Base-by-base conservation (phyloP, 208 protist species). In the Leishmania tarentolae region DNA sequence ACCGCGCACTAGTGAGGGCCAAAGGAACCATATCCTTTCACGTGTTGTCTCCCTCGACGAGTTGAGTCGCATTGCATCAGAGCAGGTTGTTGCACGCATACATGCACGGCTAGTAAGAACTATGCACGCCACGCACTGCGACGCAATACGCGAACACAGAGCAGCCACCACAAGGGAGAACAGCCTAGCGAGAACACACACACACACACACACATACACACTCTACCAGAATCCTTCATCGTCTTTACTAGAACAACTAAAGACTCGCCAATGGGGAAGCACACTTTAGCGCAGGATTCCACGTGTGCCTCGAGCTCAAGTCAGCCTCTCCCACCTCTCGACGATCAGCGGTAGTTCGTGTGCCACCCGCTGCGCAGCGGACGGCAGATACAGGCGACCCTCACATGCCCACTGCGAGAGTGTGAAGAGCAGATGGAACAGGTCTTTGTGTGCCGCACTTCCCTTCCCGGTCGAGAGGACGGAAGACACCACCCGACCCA, bases 351-450 rank as follows among this genome's bases (percentile, higher is more conserved):
- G 92, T 24, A 96, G 81, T 52, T 94, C 90, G 15, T 74, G 81
- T 7, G 87, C 88, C 42, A 96, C 72, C 28, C 66, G 63, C 40
- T 84, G 86, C 35, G 82, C 46, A 0, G 65, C 56, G 8, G 44
- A 13, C 3, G 71, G 35, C 17, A 94, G 50, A 19, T 37, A 35
- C 1, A 82, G 56, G 44, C 79, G 80, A 0, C 86, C 87, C 78
- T 93, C 90, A 42, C 86, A 86, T 19, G 81, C 83, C 80, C 87
- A 83, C 83, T 90, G 83, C 40, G 88, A 86, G 31, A 96, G 83
- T 28, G 83, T 83, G 71, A 92, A 89, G 59, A 94, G 84, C 52
- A 92, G 57, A 57, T 85, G 86, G 35, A 87, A 86, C 44, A 96
- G 86, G 44, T 90, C 86, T 0, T 71, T 82, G 35, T 85, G 78